Evolutionary conservation across 2,329 filamentous ascomycete genomes (phyloP), one percentile per base, ranked within the genome.

Genomic region (Aureobasidium sp.): DNA sequence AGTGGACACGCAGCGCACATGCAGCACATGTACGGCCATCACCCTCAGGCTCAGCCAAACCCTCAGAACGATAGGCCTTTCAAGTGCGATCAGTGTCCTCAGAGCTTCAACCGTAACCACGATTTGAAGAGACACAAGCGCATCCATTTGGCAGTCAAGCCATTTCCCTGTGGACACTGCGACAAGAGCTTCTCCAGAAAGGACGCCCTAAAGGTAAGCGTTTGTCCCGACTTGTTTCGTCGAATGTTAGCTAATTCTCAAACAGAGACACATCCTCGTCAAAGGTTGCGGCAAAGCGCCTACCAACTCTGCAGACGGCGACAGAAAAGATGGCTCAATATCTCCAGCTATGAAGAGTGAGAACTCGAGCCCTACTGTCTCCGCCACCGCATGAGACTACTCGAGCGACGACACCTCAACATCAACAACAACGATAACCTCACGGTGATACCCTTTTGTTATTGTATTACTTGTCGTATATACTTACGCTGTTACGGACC

Each of bases 101-200:
- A 96, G 72, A 92, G 90, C 41, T 99, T 99, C 78, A 97, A 96
- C 74, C 83, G 94, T 5, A 97, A 97, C 66, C 94, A 97, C 71
- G 94, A 97, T 71, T 75, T 97, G 68, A 99, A 99, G 77, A 84
- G 94, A 57, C 94, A 99, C 74, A 96, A 96, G 79, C 81, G 91
- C 54, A 97, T 97, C 63, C 94, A 99, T 74, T 76, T 97, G 62
- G 90, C 91, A 0, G 90, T 97, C 44, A 99, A 99, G 79, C 94
- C 94, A 0, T 97, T 93, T 73, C 92, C 92, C 0, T 99, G 94
- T 73, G 84, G 80, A 7, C 88, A 88, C 70, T 99, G 94, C 72
- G 91, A 96, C 64, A 97, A 97, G 83, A 94, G 90, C 72, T 99
- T 99, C 71, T 97, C 92, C 3, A 83, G 94, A 63, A 97, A 97